Conservation (phyloP, 805 yeast genomes). For the Starmerella davenportii region DNA sequence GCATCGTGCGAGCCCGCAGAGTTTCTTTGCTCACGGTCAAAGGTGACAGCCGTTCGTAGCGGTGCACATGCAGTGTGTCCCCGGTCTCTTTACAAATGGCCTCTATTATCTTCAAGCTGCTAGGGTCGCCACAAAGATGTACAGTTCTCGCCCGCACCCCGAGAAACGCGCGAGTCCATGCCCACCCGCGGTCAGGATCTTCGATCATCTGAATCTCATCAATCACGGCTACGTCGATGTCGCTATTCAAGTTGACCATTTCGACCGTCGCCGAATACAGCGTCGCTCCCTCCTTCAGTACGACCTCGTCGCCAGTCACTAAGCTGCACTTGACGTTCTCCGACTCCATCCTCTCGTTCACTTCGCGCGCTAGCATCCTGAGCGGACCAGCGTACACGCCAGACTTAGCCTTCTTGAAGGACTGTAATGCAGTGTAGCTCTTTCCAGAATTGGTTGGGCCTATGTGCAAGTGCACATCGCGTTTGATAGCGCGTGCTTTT, state of each 20-base stretch:
- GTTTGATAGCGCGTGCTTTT: constrained; percentile 55
- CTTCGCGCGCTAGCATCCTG: constrained; percentile 75
- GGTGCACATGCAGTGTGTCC: constrained; percentile 54
- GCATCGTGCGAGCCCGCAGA: neutral
- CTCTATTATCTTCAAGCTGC: constrained; percentile 52
- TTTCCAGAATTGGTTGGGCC: constrained; percentile 98
- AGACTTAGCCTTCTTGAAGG: constrained; percentile 41
- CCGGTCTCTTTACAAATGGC: constrained; percentile 52
- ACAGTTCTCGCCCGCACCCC: constrained; percentile 75
- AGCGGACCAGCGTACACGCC: constrained; percentile 95
- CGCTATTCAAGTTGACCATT: constrained; percentile 56
- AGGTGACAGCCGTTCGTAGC: constrained; percentile 59
- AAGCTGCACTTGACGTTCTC: constrained; percentile 61
- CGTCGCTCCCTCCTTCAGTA: constrained; percentile 55
- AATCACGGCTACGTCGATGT: constrained; percentile 71
- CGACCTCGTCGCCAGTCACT: constrained; percentile 88
- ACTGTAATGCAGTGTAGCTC: constrained; percentile 63
- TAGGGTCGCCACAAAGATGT: constrained; percentile 85
- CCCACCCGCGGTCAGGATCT: constrained; percentile 65
- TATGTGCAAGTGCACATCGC: constrained; percentile 77
- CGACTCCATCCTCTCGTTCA: constrained; percentile 59
- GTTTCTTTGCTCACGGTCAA: constrained; percentile 20
- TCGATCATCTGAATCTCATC: constrained; percentile 95
- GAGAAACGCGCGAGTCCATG: constrained; percentile 82
- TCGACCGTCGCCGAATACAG: constrained; percentile 82